Percentiles rank a stretch among this genome's conserved stretches.
phyloP scores from a whole-genome alignment of 2,329 filamentous ascomycete genomes.

The Talaromyces pinophilus region DNA sequence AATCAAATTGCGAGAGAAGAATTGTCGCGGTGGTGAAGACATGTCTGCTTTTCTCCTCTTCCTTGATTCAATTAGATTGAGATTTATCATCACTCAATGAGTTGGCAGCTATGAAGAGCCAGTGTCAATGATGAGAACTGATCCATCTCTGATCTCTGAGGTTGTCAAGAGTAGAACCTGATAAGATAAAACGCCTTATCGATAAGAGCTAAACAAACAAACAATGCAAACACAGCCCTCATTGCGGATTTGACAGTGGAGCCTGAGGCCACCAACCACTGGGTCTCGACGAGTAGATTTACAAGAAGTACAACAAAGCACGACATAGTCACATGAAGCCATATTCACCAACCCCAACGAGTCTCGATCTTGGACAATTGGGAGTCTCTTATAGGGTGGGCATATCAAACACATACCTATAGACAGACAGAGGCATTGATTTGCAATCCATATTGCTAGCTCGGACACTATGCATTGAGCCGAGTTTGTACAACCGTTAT shows the following conservation, averaged over 20 bases:
- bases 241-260: neutral
- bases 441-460: neutral
- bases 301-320: constrained; percentile 10
- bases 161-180: neutral
- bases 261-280: constrained; percentile 1
- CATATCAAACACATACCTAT: neutral
- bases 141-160: neutral
- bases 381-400: neutral
- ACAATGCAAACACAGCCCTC: constrained; percentile 12
- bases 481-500: neutral
- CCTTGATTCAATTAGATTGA: neutral
- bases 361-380: neutral
- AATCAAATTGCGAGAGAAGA: no score
- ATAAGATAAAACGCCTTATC: constrained; percentile 3
- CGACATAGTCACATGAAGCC: constrained; percentile 3
- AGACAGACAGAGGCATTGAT: neutral
- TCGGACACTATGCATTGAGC: neutral
- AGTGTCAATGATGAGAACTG: neutral
- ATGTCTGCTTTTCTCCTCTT: neutral
- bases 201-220: constrained; percentile 7
- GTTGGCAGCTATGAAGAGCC: neutral
- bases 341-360: neutral
- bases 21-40: neutral
- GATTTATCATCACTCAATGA: neutral
- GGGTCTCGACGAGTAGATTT: neutral